Conservation (phyloP, 164 flowering plant species). For the Piper longum region DNA sequence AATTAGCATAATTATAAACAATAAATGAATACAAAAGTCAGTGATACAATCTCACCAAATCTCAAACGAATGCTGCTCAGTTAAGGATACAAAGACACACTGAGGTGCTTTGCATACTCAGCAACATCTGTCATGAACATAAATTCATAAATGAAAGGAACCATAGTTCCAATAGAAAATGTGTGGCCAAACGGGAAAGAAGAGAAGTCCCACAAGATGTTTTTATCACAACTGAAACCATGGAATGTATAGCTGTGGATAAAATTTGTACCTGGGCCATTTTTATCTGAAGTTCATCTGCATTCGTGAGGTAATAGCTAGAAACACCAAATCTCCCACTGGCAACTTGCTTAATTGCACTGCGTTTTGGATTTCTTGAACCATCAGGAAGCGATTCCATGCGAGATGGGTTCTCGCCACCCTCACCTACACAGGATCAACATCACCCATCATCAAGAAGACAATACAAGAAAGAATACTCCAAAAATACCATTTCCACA, state of each 20-base stretch:
- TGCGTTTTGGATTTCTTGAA: constrained; percentile 87
- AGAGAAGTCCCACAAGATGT: constrained; percentile 1
- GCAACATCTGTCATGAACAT: constrained; percentile 62
- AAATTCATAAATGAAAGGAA: constrained; percentile 45
- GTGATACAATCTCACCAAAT: constrained; percentile 44
- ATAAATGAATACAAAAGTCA: constrained; percentile 6
- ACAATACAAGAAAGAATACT: background rate
- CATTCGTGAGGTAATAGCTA: constrained; percentile 91
- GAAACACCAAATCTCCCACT: constrained; percentile 99
- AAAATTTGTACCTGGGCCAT: constrained; percentile 87
- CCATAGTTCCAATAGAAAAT: constrained; percentile 23
- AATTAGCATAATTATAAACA: background rate
- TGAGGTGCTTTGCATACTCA: constrained; percentile 55
- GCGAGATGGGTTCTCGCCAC: constrained; percentile 97
- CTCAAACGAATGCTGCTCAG: constrained; percentile 34
- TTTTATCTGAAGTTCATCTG: constrained; percentile 92
- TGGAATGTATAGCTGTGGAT: background rate
- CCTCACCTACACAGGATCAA: constrained; percentile 60
- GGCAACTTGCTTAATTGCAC: constrained; percentile 98
- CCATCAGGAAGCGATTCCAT: constrained; percentile 94
- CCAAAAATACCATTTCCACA: background rate
- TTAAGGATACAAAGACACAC: constrained; percentile 55
- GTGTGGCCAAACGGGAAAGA: constrained; percentile 12
- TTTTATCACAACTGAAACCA: background rate
- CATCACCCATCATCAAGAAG: constrained; percentile 1